phyloP scores from a whole-genome alignment of 495 filamentous ascomycete genomes.

The Xylaria scruposa region DNA sequence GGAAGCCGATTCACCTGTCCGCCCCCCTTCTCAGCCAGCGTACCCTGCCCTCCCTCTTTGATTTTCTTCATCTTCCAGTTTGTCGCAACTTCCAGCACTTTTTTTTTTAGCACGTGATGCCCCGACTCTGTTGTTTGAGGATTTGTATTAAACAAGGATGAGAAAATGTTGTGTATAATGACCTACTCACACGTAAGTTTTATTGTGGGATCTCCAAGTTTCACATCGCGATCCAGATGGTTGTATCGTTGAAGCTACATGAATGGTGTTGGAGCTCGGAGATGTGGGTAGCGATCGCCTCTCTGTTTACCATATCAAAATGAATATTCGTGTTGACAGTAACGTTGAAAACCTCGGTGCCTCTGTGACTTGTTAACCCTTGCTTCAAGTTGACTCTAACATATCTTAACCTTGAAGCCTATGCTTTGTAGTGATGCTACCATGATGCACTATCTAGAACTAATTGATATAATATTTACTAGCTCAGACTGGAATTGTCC shows the following conservation, averaged over 20 bases:
- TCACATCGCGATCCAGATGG: neutral
- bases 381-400: neutral
- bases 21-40: constrained; percentile 40
- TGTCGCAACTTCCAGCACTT: constrained; percentile 3
- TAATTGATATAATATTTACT: neutral
- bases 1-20: constrained; percentile 40
- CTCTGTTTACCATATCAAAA: neutral
- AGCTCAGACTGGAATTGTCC: neutral
- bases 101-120: neutral
- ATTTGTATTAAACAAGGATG: neutral
- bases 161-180: constrained; percentile 10
- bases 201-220: neutral
- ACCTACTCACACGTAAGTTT: neutral
- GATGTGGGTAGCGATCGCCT: neutral
- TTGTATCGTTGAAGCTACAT: neutral
- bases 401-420: neutral
- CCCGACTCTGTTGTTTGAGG: neutral
- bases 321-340: neutral
- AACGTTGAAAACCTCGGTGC: neutral
- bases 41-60: constrained; percentile 38
- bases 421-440: neutral
- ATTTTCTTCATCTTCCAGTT: neutral
- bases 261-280: constrained; percentile 5
- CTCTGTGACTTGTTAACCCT: neutral
- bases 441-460: neutral